A percentile compares a stretch with the other conserved stretches of the same genome.
Conservation (phyloP, 495 filamentous ascomycete genomes). For the Aspergillus homomorphus region DNA sequence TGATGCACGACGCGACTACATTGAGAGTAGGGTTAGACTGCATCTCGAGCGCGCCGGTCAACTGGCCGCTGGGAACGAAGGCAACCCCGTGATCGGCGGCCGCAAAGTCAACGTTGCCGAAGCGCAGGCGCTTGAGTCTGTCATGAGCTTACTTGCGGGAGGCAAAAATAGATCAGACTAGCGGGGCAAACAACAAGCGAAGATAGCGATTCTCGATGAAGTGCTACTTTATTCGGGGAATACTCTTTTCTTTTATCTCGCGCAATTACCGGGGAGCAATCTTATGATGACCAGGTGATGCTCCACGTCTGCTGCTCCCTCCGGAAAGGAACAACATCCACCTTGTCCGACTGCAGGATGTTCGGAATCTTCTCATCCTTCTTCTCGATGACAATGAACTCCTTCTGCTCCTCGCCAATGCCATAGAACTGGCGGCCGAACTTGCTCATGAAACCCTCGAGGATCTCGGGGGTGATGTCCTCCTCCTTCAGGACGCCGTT, state of each 20-base stretch:
- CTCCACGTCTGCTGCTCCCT: conserved; percentile 66
- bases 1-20: conserved; percentile 67
- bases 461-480: conserved; percentile 64
- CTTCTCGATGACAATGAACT: conserved; percentile 61
- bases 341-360: conserved; percentile 46
- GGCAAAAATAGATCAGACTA: conserved; percentile 24
- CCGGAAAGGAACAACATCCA: conserved; percentile 70
- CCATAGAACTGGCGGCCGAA: conserved; percentile 76
- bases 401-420: conserved; percentile 43
- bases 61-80: conserved; percentile 36
- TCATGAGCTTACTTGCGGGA: conserved; percentile 43
- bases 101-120: conserved; percentile 42
- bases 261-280: background rate
- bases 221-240: too few species aligned
- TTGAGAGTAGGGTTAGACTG: conserved; percentile 61
- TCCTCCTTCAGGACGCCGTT: conserved; percentile 62
- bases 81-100: conserved; percentile 37
- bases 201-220: background rate
- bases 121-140: conserved; percentile 46
- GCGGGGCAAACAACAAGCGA: background rate
- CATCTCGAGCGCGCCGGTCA: conserved; percentile 47
- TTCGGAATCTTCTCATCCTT: conserved; percentile 55
- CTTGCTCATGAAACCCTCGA: conserved; percentile 72
- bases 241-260: background rate
- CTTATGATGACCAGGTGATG: conserved; percentile 42